Percentiles rank a stretch among this genome's conserved stretches.
phyloP scores from a whole-genome alignment of 2,329 filamentous ascomycete species.

The Bimuria novae-zelandiae region DNA sequence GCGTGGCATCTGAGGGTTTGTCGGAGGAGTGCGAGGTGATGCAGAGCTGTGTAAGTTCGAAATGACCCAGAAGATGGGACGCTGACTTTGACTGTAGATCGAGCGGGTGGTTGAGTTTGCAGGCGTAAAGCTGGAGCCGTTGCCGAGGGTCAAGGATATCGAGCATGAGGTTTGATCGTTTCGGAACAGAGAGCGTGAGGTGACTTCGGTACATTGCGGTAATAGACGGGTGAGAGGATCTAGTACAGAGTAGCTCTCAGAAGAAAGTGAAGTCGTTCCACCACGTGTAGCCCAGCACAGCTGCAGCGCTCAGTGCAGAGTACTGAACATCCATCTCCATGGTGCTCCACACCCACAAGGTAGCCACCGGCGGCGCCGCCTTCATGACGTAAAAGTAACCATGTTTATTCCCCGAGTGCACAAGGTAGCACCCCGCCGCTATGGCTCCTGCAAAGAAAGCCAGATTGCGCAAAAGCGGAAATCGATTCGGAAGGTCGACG shows the following conservation, averaged over 20 bases:
- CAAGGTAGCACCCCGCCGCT: conserved; percentile 73
- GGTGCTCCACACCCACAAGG: conserved; percentile 91
- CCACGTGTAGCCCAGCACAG: conserved; percentile 58
- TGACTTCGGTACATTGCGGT: no score
- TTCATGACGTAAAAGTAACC: conserved; percentile 92
- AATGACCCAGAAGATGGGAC: not conserved
- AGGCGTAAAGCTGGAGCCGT: not conserved
- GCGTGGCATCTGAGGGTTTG: conserved; percentile 57
- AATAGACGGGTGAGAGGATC: no score
- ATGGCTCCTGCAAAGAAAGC: conserved; percentile 69
- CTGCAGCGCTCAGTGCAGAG: conserved; percentile 61
- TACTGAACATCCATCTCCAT: conserved; percentile 78
- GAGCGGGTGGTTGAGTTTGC: conserved; percentile 11
- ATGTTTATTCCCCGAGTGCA: conserved; percentile 77
- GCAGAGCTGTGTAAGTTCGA: conserved; percentile 34
- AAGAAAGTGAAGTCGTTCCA: conserved; percentile 60
- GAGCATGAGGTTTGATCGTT: conserved; percentile 14
- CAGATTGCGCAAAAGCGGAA: conserved; percentile 52
- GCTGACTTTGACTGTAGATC: conserved; percentile 7
- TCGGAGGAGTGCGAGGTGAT: conserved; percentile 40
- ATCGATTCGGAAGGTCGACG: conserved; percentile 46
- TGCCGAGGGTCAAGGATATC: conserved; percentile 15
- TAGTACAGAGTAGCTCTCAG: conserved; percentile 24
- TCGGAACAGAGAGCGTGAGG: no score
- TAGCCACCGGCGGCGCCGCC: conserved; percentile 83